Base-by-base conservation (phyloP, 345 rosid genomes). In the Acer negundo region DNA sequence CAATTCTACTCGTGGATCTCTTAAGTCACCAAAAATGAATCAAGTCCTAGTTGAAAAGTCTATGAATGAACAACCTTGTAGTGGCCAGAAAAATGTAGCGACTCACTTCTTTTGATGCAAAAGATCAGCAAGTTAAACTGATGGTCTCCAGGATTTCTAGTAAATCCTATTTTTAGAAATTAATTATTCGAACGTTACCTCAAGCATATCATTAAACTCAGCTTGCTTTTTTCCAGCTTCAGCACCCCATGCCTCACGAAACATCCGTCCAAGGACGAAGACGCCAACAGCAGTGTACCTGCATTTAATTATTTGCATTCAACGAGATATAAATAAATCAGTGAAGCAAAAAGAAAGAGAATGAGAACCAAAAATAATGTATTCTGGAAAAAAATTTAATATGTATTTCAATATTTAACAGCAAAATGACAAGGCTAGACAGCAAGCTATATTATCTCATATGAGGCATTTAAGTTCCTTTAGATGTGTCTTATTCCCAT, bases 251-350 rank as follows among this genome's bases (percentile, higher is more conserved):
- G 97, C 90, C 87, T 96, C 97, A 53, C 64, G 90, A 83, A 94
- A 90, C 87, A 87, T 89, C 77, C 89, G 90, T 73, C 98, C 97
- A 80, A 96, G 97, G 73, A 96, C 98, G 88, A 92, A 96, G 78
- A 94, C 97, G 77, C 98, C 99, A 74, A 96, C 99, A 51, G 98
- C 98, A 28, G 99, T 96, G 81, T 91, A 96, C 79, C 99, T 94
- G 78, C 77, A 84, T 73, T 40, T 24, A 53, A 46, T 73, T 71
- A 63, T 56, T 59, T 15, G 63, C 22, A 17, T 26, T 51, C 67
- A 63, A 53, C 24, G 65, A 38, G 42, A 7, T 4, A 62, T 38
- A 35, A 40, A 64, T 46, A 10, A 44, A 55, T n/a, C 24, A 46
- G 12, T 15, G 10, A 19, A 19, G 17, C 6, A 3, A 19, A 47